Conservation (phyloP, 495 filamentous ascomycete species). For the Penicillium salamii region DNA sequence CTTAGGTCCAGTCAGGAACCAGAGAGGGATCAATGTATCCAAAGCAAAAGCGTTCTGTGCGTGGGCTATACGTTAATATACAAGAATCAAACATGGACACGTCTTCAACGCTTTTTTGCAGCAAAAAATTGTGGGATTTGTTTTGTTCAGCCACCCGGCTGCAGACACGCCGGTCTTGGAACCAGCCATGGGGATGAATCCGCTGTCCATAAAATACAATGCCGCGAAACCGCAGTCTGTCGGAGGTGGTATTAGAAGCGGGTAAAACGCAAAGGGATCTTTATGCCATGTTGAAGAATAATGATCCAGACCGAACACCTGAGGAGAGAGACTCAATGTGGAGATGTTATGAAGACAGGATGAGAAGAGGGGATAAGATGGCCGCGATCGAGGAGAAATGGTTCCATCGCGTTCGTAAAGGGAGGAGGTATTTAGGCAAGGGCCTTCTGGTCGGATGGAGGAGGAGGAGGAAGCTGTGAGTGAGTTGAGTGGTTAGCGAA, state of each 20-base stretch:
- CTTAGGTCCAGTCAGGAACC: neutral
- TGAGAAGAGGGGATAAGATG: constrained; percentile 12
- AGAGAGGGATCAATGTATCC: neutral
- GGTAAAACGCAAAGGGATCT: constrained; percentile 29
- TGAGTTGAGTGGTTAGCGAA: neutral
- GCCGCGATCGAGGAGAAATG: constrained; percentile 9
- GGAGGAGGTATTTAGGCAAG: constrained; percentile 31
- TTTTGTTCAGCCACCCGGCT: neutral
- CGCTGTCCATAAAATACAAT: constrained; percentile 2
- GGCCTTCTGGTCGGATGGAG: constrained; percentile 41
- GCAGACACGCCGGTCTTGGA: neutral
- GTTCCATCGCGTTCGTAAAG: constrained; percentile 8
- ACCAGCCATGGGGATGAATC: neutral
- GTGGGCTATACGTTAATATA: neutral
- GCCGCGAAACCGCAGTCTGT: neutral
- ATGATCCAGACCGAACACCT: constrained; percentile 43
- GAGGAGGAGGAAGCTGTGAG: constrained; percentile 37
- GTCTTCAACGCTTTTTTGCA: neutral
- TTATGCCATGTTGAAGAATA: constrained; percentile 44
- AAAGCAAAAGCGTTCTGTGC: neutral
- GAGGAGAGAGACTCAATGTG: constrained; percentile 44
- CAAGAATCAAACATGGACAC: neutral
- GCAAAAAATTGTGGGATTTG: neutral
- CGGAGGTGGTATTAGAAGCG: constrained; percentile 10
- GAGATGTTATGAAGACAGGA: constrained; percentile 30